phyloP scores from a whole-genome alignment of 2,329 filamentous ascomycete species.

The Fusarium sp. region DNA sequence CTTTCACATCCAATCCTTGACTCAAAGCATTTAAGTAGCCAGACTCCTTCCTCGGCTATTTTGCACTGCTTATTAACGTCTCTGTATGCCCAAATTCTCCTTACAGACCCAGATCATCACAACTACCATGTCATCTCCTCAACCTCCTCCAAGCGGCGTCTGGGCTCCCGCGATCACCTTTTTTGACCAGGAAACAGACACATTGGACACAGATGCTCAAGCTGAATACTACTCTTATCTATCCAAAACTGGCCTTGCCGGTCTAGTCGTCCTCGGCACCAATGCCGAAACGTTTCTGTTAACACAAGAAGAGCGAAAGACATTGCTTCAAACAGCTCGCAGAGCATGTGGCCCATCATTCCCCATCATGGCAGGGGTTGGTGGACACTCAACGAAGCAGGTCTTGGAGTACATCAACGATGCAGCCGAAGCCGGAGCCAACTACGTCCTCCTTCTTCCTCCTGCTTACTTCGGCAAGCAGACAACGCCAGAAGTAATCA shows the following conservation, averaged over 20 bases:
- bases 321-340: conserved; percentile 71
- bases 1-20: not conserved
- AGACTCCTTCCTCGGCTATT: not conserved
- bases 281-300: conserved; percentile 69
- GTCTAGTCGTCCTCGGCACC: conserved; percentile 67
- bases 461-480: conserved; percentile 75
- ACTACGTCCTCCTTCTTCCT: conserved; percentile 73
- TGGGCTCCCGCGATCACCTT: conserved; percentile 68
- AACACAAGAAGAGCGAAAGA: conserved; percentile 69
- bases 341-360: conserved; percentile 86
- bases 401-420: conserved; percentile 72
- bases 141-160: conserved; percentile 54
- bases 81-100: not conserved
- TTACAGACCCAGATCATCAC: not conserved
- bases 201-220: conserved; percentile 62
- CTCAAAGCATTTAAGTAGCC: conserved; percentile 38
- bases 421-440: conserved; percentile 69
- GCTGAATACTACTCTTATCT: conserved; percentile 66
- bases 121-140: conserved; percentile 32
- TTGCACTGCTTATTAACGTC: not conserved
- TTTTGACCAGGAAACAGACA: conserved; percentile 64
- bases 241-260: conserved; percentile 62
- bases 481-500: conserved; percentile 69
- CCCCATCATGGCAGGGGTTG: conserved; percentile 81
- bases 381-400: conserved; percentile 74